Percentiles rank a stretch among this genome's conserved stretches.
Conservation (phyloP, 2,329 filamentous ascomycete species). For the Cladosporium sp. region DNA sequence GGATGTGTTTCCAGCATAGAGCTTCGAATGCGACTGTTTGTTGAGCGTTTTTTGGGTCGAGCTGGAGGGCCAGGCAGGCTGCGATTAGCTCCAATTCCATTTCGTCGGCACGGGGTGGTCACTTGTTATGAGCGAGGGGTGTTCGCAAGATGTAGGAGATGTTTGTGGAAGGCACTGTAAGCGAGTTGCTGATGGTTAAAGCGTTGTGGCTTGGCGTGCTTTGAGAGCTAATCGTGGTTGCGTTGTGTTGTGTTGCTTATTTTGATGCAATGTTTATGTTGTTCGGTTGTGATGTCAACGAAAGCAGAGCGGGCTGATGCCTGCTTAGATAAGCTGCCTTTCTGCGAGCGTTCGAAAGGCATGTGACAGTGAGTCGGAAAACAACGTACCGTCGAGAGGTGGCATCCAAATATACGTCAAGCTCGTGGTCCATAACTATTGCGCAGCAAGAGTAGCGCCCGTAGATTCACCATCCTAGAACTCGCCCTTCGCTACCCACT, state of each 20-base stretch:
- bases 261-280: not conserved
- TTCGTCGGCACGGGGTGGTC: not conserved
- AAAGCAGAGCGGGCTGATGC: not conserved
- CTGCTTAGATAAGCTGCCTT: too few relatives aligned
- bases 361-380: not conserved
- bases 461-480: not conserved
- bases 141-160: not conserved
- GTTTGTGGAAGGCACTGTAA: not conserved
- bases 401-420: too few relatives aligned
- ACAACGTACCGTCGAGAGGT: not conserved
- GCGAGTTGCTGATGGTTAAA: not conserved
- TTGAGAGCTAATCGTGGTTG: not conserved
- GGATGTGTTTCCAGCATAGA: not conserved
- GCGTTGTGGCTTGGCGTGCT: not conserved
- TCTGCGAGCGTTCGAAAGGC: too few relatives aligned
- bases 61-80: not conserved
- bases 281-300: not conserved
- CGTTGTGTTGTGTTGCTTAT: not conserved
- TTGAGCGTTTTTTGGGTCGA: not conserved
- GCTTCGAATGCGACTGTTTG: not conserved
- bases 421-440: not conserved
- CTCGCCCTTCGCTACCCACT: constrained; percentile 3
- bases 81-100: not conserved
- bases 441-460: not conserved
- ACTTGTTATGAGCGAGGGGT: not conserved